phyloP scores from a whole-genome alignment of 2,329 filamentous ascomycete genomes.

The Trichoderma guizhouense region DNA sequence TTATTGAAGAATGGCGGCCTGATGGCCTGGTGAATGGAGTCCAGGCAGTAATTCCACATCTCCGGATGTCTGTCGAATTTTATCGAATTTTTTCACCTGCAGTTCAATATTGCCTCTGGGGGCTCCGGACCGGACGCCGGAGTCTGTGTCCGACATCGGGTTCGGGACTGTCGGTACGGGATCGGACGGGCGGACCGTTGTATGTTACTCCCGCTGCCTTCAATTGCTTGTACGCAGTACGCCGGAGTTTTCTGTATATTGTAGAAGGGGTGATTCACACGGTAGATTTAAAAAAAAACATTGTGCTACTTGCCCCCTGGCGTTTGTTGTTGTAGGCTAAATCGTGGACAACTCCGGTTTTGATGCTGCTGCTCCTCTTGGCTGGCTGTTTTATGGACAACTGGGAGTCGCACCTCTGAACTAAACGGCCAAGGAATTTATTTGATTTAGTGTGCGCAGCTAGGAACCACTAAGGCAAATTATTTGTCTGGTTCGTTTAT shows the following conservation, averaged over 20 bases:
- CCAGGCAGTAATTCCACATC: not conserved
- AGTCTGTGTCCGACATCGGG: slow-evolving; percentile 1
- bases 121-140: not conserved
- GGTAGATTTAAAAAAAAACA: not conserved
- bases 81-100: not conserved
- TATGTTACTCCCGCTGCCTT: not conserved
- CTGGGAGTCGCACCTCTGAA: not conserved
- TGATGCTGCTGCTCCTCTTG: not conserved
- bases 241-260: not conserved
- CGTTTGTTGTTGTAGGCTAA: not conserved
- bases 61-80: not conserved
- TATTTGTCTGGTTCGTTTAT: not conserved
- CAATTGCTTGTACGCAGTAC: not conserved
- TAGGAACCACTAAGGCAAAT: not conserved
- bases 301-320: not conserved
- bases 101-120: not conserved
- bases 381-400: not conserved
- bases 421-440: not conserved
- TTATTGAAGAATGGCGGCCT: not conserved
- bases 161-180: slow-evolving; percentile 5
- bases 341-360: not conserved
- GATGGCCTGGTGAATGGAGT: not conserved
- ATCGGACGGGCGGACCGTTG: not conserved
- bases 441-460: not conserved
- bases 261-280: not conserved